Base-by-base conservation (phyloP, 1,284 basidiomycete genomes). In the Sanghuangporus sanghuang region DNA sequence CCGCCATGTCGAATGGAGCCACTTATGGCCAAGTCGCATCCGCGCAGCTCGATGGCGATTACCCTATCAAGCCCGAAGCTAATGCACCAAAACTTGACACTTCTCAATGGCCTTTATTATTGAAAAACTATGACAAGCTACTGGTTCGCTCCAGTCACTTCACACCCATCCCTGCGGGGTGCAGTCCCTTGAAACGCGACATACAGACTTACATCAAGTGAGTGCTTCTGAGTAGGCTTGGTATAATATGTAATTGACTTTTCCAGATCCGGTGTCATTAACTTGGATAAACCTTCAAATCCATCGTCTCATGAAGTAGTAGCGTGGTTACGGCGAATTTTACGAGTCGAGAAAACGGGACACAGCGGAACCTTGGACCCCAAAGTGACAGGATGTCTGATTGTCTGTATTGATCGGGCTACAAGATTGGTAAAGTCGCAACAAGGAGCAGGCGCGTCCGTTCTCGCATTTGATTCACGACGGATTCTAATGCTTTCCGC, bases 231-330 rank as follows among this genome's bases (percentile, higher is more conserved):
- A 46, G 36, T 59, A 14, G 23, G 23, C 18, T 14, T 14, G 40
- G 27, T 57, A 44, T 16, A 14, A 12, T 59, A 35, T 44, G 18
- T 44, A n/a, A 42, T 27, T 57, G 38, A 46, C 53, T 38, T 18
- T 39, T 57, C 6, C 68, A 95, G 93, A 79, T 95, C 95, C 67
- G 97, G 97, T 70, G 94, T 98, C 64, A 99, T 99, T 77, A 98
- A 99, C 81, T 84, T 99, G 69, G 97, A 99, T 85, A 99, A 99
- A 76, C 97, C 97, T 32, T 98, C 96, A 56, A 99, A 99, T 79
- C 97, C 97, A 7, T 99, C 97, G 4, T 98, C 96, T n/a, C 97
- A 99, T 79, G 97, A 99, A 82, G 97, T 99, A 63, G 97, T 99
- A 68, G 97, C 97, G 16, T 99, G 97, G 97, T 80, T 99, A 68